These are phyloP conservation scores for Solanum rostratum DNA, from an alignment of 257 asterid species.

Conservation along the genomic window DNA sequence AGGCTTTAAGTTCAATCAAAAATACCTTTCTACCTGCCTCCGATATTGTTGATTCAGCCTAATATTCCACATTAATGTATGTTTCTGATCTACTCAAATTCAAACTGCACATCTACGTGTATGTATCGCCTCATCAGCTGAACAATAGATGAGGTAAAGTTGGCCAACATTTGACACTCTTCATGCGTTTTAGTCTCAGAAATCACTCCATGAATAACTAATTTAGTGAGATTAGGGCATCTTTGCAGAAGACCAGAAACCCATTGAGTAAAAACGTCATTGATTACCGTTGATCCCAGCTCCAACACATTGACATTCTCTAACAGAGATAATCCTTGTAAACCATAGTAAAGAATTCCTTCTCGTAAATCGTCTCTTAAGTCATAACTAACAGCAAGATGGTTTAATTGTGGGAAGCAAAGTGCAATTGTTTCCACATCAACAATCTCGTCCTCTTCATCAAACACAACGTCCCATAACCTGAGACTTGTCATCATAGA, in stretches of 20 bases:
- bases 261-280: conserved; percentile 56
- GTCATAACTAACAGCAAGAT: conserved; percentile 66
- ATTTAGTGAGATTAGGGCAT: conserved; percentile 58
- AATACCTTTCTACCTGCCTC: neutral
- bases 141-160: conserved; percentile 58
- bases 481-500: conserved; percentile 58
- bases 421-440: conserved; percentile 70
- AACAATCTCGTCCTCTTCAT: conserved; percentile 79
- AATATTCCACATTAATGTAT: neutral
- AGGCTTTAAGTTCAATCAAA: neutral
- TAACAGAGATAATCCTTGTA: conserved; percentile 52
- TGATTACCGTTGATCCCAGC: conserved; percentile 77
- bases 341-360: conserved; percentile 52
- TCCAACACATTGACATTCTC: conserved; percentile 71
- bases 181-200: conserved; percentile 84
- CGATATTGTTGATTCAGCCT: neutral
- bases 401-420: conserved; percentile 61
- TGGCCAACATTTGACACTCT: conserved; percentile 67
- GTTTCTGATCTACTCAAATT: conserved; percentile 39
- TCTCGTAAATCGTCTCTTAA: conserved; percentile 31
- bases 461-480: conserved; percentile 89
- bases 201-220: conserved; percentile 69
- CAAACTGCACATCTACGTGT: conserved; percentile 68
- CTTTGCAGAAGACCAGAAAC: conserved; percentile 62
- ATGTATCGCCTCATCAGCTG: conserved; percentile 58